Conservation (phyloP, 2,329 filamentous ascomycete species). For the Aspergillus nomiae region DNA sequence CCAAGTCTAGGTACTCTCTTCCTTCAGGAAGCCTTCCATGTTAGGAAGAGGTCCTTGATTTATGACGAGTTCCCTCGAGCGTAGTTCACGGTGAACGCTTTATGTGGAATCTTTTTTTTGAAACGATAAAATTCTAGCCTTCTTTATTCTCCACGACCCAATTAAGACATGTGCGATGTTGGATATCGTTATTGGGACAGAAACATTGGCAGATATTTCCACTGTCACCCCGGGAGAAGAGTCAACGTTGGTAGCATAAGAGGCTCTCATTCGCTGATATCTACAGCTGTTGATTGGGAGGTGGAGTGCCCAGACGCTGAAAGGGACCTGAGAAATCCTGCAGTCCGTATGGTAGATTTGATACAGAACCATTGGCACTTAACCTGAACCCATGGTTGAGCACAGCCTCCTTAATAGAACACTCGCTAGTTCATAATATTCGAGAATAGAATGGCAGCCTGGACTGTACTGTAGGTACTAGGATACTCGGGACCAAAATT, state of each 20-base stretch:
- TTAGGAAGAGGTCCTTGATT: background rate
- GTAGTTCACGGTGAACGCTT: background rate
- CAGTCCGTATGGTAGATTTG: too few relatives aligned
- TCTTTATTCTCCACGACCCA: slow-evolving; percentile 4
- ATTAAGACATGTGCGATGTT: slow-evolving; percentile 6
- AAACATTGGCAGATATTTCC: background rate
- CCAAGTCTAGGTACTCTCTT: background rate
- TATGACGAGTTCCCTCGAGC: background rate
- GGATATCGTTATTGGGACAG: slow-evolving; percentile 2
- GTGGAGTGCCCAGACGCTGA: background rate
- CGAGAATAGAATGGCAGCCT: background rate
- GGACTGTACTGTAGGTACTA: background rate
- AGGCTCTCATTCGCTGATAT: background rate
- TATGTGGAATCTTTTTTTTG: background rate
- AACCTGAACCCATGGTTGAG: background rate
- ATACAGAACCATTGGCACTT: background rate
- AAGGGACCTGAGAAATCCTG: background rate
- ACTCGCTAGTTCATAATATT: too few relatives aligned
- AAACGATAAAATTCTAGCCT: too few relatives aligned
- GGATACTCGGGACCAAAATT: background rate
- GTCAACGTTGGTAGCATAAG: background rate
- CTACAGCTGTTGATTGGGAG: background rate
- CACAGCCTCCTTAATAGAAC: background rate
- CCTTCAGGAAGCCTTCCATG: background rate
- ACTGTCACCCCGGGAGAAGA: background rate